phyloP scores from a whole-genome alignment of 2,329 filamentous ascomycete genomes.

The Calonectria leucothoes region DNA sequence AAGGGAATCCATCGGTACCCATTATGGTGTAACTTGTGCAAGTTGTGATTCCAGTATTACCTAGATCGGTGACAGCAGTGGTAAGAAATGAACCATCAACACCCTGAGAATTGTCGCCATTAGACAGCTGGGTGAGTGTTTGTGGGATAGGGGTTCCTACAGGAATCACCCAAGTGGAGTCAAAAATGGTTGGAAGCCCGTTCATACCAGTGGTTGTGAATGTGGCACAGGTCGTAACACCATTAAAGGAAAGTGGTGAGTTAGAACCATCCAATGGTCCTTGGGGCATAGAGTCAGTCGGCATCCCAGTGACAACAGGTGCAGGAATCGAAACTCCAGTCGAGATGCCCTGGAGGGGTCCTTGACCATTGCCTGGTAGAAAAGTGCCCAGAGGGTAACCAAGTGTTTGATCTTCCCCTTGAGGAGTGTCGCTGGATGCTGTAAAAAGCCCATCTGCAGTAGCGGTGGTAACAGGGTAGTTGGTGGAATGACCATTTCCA shows the following conservation, averaged over 20 bases:
- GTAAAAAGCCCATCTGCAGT: slow-evolving; percentile 30
- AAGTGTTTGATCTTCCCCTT: slow-evolving; percentile 27
- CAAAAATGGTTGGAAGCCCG: slow-evolving; percentile 48
- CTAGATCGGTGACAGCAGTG: slow-evolving; percentile 26
- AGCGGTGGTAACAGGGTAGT: slow-evolving; percentile 34
- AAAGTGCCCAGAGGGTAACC: slow-evolving; percentile 15
- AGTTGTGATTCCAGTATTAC: slow-evolving; percentile 31
- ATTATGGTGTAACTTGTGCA: slow-evolving; percentile 44
- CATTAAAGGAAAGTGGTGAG: slow-evolving; percentile 13
- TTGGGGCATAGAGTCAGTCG: slow-evolving; percentile 14
- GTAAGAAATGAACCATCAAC: slow-evolving; percentile 31
- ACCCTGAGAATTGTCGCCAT: slow-evolving; percentile 19
- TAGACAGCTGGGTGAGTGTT: slow-evolving; percentile 28
- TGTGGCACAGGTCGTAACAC: slow-evolving; percentile 38
- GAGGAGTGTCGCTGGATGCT: background rate
- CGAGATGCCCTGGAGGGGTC: slow-evolving; percentile 26
- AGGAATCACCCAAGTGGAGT: slow-evolving; percentile 48
- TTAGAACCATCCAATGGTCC: slow-evolving; percentile 22
- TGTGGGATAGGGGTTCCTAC: slow-evolving; percentile 22
- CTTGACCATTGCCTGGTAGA: slow-evolving; percentile 12
- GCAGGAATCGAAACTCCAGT: slow-evolving; percentile 29
- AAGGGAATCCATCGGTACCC: slow-evolving; percentile 43
- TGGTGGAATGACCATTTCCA: slow-evolving; percentile 19
- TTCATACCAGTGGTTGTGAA: slow-evolving; percentile 48
- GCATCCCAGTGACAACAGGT: slow-evolving; percentile 20